Conservation (phyloP, 345 rosid species). For the Streptanthus diversifolius region DNA sequence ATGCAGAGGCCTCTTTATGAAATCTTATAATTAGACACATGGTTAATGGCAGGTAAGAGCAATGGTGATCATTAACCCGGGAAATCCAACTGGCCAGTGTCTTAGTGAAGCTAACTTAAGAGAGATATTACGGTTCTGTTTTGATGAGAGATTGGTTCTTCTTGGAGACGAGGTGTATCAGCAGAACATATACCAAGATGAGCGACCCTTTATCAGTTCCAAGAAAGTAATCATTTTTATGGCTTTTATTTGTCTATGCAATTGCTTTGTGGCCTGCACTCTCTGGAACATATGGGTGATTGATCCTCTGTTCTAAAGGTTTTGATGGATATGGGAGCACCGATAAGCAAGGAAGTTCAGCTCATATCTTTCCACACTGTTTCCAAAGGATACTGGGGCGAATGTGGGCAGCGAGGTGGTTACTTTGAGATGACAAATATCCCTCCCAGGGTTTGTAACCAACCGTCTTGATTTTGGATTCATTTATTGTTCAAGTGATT, state of each 20-base stretch:
- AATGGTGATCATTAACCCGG: slow-evolving; percentile 98
- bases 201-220: slow-evolving; percentile 88
- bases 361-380: slow-evolving; percentile 95
- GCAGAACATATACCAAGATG: slow-evolving; percentile 94
- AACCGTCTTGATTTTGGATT: background rate
- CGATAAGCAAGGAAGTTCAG: slow-evolving; percentile 79
- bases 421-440: slow-evolving; percentile 98
- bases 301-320: slow-evolving; percentile 41
- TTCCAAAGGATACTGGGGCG: slow-evolving; percentile 99
- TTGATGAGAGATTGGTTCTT: slow-evolving; percentile 70
- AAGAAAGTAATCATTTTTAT: slow-evolving; percentile 41
- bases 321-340: slow-evolving; percentile 87
- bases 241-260: background rate
- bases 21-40: background rate
- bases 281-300: background rate
- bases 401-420: slow-evolving; percentile 99
- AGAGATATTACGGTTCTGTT: slow-evolving; percentile 78
- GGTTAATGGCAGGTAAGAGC: slow-evolving; percentile 72
- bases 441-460: slow-evolving; percentile 63
- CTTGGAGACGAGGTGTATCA: slow-evolving; percentile 99
- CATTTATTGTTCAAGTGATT: background rate
- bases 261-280: background rate
- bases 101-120: slow-evolving; percentile 84
- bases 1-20: background rate
- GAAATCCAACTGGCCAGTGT: slow-evolving; percentile 97